Evolutionary conservation across 306 rosid species (phyloP), one percentile per base, ranked within the genome.

Genomic region (Hippophae rhamnoides): DNA sequence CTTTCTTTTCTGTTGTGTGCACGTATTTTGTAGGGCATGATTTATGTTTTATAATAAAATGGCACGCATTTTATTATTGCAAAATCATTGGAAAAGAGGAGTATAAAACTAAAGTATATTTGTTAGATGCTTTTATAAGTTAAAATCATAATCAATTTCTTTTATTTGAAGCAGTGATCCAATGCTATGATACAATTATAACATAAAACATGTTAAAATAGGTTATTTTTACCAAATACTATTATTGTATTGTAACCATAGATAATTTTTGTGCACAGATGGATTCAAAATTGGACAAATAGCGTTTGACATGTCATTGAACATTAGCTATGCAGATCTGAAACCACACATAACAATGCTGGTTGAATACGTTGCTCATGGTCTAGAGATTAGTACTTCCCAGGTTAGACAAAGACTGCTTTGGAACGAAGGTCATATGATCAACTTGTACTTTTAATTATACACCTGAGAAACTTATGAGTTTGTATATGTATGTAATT

Each of bases 291-390:
- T 93, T 79, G 86, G 85, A 57, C 80, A 73, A 72, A 74, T 93
- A 69, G 82, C 74, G 62, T 58, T 88, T 41, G 76, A 67, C 10
- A 69, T 93, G 71, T 80, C 74, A 57, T 82, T 93, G 73, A 88
- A 86, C 78, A 69, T 61, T 56, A 84, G 90, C 81, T 86, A 77
- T 72, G 13, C 43, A 54, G 82, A 85, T 56, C 69, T 93, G 74
- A 66, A 88, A 85, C 88, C 86, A 75, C 81, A 76, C 76, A 70
- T 76, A 52, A 62, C 73, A 31, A 84, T 79, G 60, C 74, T 93
- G 58, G 70, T 79, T 38, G 81, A 72, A 66, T 78, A 68, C 78
- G 80, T 93, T 62, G 90, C 99, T 75, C 77, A 74, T 13, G 89
- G 74, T 71, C 72, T 93, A 72, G 72, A 80, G 52, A 72, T 88